A percentile compares a stretch with the other conserved stretches of the same genome.
These are phyloP conservation scores for Saksenaea oblongispora DNA, from an alignment of 371 early-diverging fungal species.

Conservation along the genomic window DNA sequence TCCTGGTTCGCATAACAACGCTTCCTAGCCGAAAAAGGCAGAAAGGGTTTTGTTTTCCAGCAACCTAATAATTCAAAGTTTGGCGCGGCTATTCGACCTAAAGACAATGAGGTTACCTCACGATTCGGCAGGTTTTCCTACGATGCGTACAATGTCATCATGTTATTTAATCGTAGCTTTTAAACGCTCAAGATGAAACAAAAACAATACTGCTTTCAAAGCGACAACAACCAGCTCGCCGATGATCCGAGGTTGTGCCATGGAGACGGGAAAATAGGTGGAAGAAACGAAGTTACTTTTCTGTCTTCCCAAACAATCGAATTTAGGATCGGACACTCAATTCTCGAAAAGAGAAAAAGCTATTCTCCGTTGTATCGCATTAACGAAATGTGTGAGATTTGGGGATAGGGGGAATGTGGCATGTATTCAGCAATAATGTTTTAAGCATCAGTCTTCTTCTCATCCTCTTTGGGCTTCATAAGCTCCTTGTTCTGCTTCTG, in stretches of 20 bases:
- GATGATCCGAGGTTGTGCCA: constrained; percentile 20
- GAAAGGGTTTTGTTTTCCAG: constrained; percentile 55
- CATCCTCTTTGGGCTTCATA: constrained; percentile 23
- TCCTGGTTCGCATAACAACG: constrained; percentile 36
- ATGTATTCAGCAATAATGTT: background rate
- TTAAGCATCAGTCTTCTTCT: constrained; percentile 25
- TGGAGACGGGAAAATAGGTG: background rate
- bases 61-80: constrained; percentile 24
- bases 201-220: constrained; percentile 41
- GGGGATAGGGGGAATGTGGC: background rate
- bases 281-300: background rate
- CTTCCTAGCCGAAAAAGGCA: constrained; percentile 45
- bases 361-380: background rate
- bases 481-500: constrained; percentile 34
- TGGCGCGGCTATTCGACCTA: background rate
- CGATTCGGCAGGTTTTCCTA: constrained; percentile 50
- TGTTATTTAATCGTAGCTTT: background rate
- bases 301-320: constrained; percentile 31
- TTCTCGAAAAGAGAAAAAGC: background rate
- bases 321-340: background rate
- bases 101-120: constrained; percentile 28
- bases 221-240: constrained; percentile 53
- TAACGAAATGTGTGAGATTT: background rate
- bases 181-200: constrained; percentile 1
- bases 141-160: background rate